Base-by-base conservation (phyloP, 371 early-diverging fungal species). In the Lichtheimia ramosa region DNA sequence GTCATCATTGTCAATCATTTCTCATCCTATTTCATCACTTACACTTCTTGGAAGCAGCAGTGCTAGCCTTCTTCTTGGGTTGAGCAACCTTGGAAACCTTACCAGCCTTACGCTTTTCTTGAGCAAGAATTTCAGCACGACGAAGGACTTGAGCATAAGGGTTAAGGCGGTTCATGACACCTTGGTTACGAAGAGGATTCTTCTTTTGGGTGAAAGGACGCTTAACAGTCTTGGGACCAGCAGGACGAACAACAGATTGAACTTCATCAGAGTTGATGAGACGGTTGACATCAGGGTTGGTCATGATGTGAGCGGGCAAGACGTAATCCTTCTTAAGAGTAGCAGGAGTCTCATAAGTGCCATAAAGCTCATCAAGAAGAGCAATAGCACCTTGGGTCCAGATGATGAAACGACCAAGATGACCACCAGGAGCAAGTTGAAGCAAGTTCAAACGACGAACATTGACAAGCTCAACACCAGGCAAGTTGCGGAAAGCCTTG, bases 401-500 rank as follows among this genome's bases (percentile, higher is more conserved):
- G 91, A 99, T 95, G 83, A 98, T 85, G 85, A 99, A 97, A 80
- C 99, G 97, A 68, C 99, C 99, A 66, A 98, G 83, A 87, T 99
- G 97, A 77, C 99, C 99, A 86, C 99, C 99, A 62, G 99, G 99
- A 68, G 99, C 98, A 61, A 99, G 89, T 84, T 97, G 95, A 72
- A 99, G 88, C 76, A 99, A 84, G 93, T 98, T 97, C 63, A 99
- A 86, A 78, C 87, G 83, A 71, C 90, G 84, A 54, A 99, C 99
- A 77, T 89, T 85, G 65, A 89, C 90, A 62, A 94, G 81, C 81
- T 99, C 99, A 63, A 99, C 95, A 83, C 99, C 99, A 64, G 97
- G 96, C 75, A 99, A 90, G 92, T 99, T 99, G 82, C 97, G 93
- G 94, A 99, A 98, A 71, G 98, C 99, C 82, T 89, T 90, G 76